Percentiles rank a stretch among this genome's conserved stretches.
Evolutionary conservation across 176 grass and related monocot species (phyloP).

Genomic region (Carex littledalei): DNA sequence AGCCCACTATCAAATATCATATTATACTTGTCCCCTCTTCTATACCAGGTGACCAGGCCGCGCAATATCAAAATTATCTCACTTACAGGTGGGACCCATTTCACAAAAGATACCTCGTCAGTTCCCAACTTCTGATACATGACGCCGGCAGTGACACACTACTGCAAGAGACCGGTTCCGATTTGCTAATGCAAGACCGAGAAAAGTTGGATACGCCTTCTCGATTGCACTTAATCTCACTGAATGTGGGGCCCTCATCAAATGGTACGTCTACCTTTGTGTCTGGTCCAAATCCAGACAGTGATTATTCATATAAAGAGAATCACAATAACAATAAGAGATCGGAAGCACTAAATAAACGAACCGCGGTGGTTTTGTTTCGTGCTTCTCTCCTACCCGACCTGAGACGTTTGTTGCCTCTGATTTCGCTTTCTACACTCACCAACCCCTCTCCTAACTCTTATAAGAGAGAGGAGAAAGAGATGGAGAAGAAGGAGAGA

Average conservation of each 20-base stretch:
- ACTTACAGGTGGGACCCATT: not conserved
- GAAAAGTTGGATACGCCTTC: not conserved
- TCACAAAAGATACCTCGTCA: not conserved
- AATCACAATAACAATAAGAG: not conserved
- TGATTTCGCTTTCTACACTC: not conserved
- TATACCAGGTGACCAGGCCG: not conserved
- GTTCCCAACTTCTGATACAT: not conserved
- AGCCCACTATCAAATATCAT: too few species aligned
- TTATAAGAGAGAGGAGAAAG: not conserved
- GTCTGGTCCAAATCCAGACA: not conserved
- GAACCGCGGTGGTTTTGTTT: slow-evolving; percentile 13
- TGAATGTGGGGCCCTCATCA: not conserved
- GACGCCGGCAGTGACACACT: not conserved
- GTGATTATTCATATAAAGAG: not conserved
- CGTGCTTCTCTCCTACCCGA: not conserved
- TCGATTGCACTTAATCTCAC: not conserved
- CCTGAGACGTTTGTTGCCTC: not conserved
- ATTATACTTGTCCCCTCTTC: too few species aligned
- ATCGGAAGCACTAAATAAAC: slow-evolving; percentile 15
- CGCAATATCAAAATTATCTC: not conserved
- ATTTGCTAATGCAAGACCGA: not conserved
- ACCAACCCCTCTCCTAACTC: slow-evolving; percentile 24
- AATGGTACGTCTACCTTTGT: too few species aligned
- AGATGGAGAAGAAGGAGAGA: slow-evolving; percentile 25
- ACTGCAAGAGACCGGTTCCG: not conserved